Base-by-base conservation (phyloP, 441 rosid species). In the Geranium incanum region DNA sequence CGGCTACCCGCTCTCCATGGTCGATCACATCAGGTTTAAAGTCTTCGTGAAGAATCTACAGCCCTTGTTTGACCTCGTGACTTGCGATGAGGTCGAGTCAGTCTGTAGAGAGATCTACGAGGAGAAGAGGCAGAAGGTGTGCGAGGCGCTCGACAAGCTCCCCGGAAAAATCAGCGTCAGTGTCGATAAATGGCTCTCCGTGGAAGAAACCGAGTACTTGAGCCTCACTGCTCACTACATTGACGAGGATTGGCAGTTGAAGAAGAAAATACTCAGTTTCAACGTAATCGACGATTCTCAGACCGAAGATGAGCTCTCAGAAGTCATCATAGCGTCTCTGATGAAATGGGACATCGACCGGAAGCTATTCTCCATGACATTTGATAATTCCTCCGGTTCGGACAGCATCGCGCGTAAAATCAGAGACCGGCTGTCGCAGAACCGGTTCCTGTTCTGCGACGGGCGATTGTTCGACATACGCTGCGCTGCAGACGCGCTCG, bases 311-410 rank as follows among this genome's bases (percentile, higher is more conserved):
- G 80, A 75, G 80, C 85, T 82, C 33, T 79, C 93, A 16, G 93
- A 86, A 38, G 86, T 74, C 62, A 75, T 89, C 60, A 86, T 85
- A 75, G 63, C 76, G 0, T 85, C 86, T 74, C 82, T 89, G 37
- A 84, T 88, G 95, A 91, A 89, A 6, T 89, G 91, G 93, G 91
- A 86, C 81, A 88, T 89, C 15, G 91, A 89, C 66, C 80, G 87
- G 39, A 88, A 85, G 80, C 74, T 88, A 77, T 86, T 86, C 71
- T 82, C 88, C n/a, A 78, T 85, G 83, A 82, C 87, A 9, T 81
- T 81, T 37, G 87, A 85, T 70, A 83, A 82, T 68, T 71, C 70
- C 65, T 71, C 81, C 41, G 76, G 81, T 72, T 75, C 72, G 71
- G 86, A 84, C 62, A 72, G 67, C 57, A 78, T 85, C 36, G 84